Evolutionary conservation across 2,329 filamentous ascomycete genomes (phyloP).

Genomic region (Cercospora janseana): DNA sequence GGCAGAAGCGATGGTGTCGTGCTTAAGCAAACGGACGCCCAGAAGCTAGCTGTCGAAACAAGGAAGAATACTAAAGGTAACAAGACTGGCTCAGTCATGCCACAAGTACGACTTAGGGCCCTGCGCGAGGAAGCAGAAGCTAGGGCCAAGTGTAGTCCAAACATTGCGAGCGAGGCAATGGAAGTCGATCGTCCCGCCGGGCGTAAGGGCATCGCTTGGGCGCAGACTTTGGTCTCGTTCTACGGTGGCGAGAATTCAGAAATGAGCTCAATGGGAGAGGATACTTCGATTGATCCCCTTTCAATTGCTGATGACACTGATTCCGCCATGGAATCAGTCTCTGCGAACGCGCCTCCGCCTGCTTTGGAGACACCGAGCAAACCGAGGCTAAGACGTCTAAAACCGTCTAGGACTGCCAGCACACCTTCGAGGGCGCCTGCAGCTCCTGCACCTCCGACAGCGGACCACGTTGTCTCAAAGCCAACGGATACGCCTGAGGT

Average conservation of each 20-base stretch:
- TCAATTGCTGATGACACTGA: slow-evolving; percentile 1
- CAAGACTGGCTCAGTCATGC: slow-evolving; percentile 48
- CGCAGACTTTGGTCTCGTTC: slow-evolving; percentile 48
- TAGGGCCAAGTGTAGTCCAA: slow-evolving; percentile 16
- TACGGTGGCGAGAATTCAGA: slow-evolving; percentile 37
- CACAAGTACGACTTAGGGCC: slow-evolving; percentile 45
- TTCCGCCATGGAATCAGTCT: slow-evolving; percentile 1
- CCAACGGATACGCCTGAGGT: neutral
- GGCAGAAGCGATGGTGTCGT: slow-evolving; percentile 44
- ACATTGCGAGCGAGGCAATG: slow-evolving; percentile 11
- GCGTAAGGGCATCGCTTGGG: slow-evolving; percentile 44
- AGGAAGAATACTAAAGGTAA: slow-evolving; percentile 52
- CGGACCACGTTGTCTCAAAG: neutral
- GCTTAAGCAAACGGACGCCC: slow-evolving; percentile 50
- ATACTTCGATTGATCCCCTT: slow-evolving; percentile 17
- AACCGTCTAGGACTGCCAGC: slow-evolving; percentile 28
- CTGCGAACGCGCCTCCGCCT: slow-evolving; percentile 17
- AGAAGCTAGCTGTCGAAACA: slow-evolving; percentile 48
- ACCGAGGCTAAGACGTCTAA: slow-evolving; percentile 31
- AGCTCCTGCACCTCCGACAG: neutral
- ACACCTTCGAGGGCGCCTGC: slow-evolving; percentile 20
- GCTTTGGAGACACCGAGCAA: slow-evolving; percentile 35
- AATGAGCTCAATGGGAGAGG: slow-evolving; percentile 26
- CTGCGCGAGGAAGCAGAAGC: slow-evolving; percentile 34
- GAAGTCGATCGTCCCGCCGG: slow-evolving; percentile 31